Evolutionary conservation across 768 basidiomycete genomes (phyloP), one percentile per base, ranked within the genome.

Genomic region (Grammothele lineata): DNA sequence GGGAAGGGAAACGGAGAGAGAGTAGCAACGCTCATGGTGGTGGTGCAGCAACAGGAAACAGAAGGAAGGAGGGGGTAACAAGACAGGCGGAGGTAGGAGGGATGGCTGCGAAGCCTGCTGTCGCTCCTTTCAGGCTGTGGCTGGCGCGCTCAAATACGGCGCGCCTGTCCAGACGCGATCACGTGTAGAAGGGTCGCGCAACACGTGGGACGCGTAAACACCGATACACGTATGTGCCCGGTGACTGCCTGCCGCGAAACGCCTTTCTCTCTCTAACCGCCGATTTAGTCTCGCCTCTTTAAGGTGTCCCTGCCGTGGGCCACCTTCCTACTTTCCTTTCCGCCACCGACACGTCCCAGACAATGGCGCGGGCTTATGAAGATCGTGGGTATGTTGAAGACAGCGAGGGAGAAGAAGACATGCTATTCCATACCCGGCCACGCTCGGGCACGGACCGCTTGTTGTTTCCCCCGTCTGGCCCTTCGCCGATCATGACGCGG

Each of bases 1-100:
- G 65, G 56, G 54, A 73, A 73, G 5, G 70, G 68, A 3, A 62
- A 43, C 11, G 14, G 27, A 7, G 27, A 7, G 49, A 47, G 15
- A 15, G 27, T 21, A 26, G 40, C 40, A 41, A 48, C 51, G 34
- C n/a, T 51, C 32, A 9, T 26, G 10, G n/a, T n/a, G n/a, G n/a
- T n/a, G n/a, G n/a, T n/a, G n/a, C n/a, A n/a, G n/a, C 35, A 8
- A 36, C 35, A n/a, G 15, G 6, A 36, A 36, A n/a, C 35, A 36
- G 35, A 36, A 30, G 8, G 14, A 30, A 7, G 27, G n/a, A n/a
- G 6, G 17, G 35, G 18, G 15, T 36, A n/a, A n/a, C 35, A 36
- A n/a, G 35, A 17, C 8, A 36, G 35, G 18, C 27, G 35, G 35
- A 14, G 35, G 18, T 36, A 19, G n/a, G 35, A 36, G 35, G 35